Evolutionary conservation across 2,329 filamentous ascomycete species (phyloP).

Genomic region (Setomelanomma holmii): DNA sequence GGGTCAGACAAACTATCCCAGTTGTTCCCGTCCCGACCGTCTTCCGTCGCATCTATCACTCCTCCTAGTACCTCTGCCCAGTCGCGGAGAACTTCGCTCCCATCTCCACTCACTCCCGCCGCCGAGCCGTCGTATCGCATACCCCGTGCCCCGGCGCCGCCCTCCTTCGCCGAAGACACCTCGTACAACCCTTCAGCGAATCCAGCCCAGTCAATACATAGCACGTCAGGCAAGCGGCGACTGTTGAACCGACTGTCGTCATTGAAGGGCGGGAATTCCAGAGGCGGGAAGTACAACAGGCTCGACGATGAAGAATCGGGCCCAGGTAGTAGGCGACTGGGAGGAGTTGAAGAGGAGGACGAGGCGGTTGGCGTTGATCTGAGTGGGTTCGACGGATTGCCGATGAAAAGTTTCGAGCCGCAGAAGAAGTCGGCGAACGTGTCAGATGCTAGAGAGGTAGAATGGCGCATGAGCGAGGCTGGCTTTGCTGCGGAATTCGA

Average conservation of each 20-base stretch:
- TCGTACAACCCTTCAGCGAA: constrained; percentile 35
- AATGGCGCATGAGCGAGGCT: constrained; percentile 35
- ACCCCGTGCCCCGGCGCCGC: constrained; percentile 40
- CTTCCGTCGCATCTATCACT: constrained; percentile 33
- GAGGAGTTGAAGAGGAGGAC: constrained; percentile 38
- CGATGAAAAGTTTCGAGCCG: constrained; percentile 34
- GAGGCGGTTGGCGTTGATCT: constrained; percentile 39
- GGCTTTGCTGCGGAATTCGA: constrained; percentile 46
- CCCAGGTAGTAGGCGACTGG: constrained; percentile 15
- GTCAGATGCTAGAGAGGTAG: constrained; percentile 23
- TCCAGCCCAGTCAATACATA: constrained; percentile 22
- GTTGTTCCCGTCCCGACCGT: constrained; percentile 45
- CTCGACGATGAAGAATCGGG: constrained; percentile 42
- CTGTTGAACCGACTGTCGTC: constrained; percentile 42
- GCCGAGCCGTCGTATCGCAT: constrained; percentile 38
- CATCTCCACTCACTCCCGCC: constrained; percentile 37
- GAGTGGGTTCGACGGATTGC: constrained; percentile 36
- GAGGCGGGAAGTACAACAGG: constrained; percentile 35
- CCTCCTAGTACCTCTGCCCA: constrained; percentile 21
- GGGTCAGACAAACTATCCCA: constrained; percentile 45
- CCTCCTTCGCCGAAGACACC: constrained; percentile 38
- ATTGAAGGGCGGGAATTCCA: constrained; percentile 26
- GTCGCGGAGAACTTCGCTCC: constrained; percentile 38
- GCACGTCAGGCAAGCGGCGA: constrained; percentile 34
- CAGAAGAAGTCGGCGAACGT: constrained; percentile 14